A percentile compares a stretch with the other conserved stretches of the same genome.
Evolutionary conservation across 1,139 yeast species (phyloP).

Genomic region (Sugiyamaella paludigena): DNA sequence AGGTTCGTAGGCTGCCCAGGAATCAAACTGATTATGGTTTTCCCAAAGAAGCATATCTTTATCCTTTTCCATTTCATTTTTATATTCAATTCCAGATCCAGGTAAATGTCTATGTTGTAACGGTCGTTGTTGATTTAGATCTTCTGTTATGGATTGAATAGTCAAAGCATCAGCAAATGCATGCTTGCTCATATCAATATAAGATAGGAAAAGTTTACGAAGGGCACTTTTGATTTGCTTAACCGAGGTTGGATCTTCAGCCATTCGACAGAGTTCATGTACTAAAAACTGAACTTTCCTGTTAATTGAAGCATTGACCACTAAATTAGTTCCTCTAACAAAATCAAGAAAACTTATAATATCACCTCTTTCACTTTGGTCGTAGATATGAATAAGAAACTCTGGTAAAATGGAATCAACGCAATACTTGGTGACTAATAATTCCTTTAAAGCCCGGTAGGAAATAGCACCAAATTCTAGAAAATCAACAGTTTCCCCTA

Average conservation of each 20-base stretch:
- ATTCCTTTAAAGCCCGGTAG: not conserved
- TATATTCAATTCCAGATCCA: not conserved
- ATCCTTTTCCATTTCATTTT: not conserved
- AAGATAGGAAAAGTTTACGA: conserved; percentile 22
- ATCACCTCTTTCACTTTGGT: conserved; percentile 25
- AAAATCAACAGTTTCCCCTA: not conserved
- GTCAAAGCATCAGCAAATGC: conserved; percentile 27
- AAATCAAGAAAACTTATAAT: conserved; percentile 26
- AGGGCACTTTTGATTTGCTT: conserved; percentile 12
- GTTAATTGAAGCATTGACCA: conserved; percentile 4
- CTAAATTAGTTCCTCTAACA: conserved; percentile 19
- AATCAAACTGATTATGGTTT: conserved; percentile 20
- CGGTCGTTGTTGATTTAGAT: not conserved
- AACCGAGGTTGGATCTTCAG: not conserved
- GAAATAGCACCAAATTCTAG: conserved; percentile 9
- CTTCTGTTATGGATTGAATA: conserved; percentile 9
- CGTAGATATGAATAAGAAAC: conserved; percentile 25
- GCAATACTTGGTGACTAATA: conserved; percentile 9
- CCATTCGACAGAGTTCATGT: not conserved
- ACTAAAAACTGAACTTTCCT: conserved; percentile 2
- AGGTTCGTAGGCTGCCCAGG: conserved; percentile 13
- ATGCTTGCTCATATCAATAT: conserved; percentile 22
- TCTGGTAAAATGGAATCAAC: not conserved
- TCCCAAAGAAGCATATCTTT: conserved; percentile 21
- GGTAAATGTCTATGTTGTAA: not conserved